These are phyloP conservation scores for Ilyonectria mors-panacis DNA, from an alignment of 2,329 filamentous ascomycete species.

Conservation along the genomic window DNA sequence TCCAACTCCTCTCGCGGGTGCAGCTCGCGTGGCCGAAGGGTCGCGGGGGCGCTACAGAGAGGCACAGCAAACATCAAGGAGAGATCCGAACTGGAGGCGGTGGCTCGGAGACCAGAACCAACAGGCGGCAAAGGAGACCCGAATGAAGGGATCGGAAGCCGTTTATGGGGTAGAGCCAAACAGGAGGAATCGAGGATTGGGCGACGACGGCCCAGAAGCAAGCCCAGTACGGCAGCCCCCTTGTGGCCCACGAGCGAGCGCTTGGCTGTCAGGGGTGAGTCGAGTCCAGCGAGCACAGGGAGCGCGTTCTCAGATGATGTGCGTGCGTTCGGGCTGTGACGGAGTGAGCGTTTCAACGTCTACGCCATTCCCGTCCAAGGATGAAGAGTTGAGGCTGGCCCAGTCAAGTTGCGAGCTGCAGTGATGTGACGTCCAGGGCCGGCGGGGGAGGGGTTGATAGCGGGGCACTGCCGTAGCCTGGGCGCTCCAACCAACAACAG, in stretches of 20 bases:
- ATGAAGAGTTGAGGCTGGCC: background rate
- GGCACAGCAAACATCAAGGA: slow-evolving; percentile 16
- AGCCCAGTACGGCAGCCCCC: slow-evolving; percentile 8
- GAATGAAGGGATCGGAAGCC: slow-evolving; percentile 20
- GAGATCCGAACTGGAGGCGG: slow-evolving; percentile 2
- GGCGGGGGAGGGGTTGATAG: background rate
- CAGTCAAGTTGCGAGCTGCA: background rate
- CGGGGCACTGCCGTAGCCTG: background rate
- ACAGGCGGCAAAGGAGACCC: slow-evolving; percentile 17
- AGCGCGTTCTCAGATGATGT: slow-evolving; percentile 6
- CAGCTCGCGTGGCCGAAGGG: slow-evolving; percentile 20
- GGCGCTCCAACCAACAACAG: background rate
- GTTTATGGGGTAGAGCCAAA: slow-evolving; percentile 22
- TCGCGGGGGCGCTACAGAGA: slow-evolving; percentile 16
- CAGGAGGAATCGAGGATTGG: slow-evolving; percentile 14
- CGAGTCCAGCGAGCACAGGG: background rate
- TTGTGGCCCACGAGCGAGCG: slow-evolving; percentile 5
- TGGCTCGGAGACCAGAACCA: slow-evolving; percentile 11
- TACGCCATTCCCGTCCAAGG: background rate
- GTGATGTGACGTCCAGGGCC: slow-evolving; percentile 21
- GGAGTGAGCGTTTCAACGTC: background rate
- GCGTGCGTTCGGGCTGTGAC: background rate
- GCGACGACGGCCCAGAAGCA: background rate
- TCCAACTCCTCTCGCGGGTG: slow-evolving; percentile 19
- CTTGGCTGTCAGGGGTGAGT: background rate